phyloP scores from a whole-genome alignment of 73 alveolate species.

The Paramecium caudatum region DNA sequence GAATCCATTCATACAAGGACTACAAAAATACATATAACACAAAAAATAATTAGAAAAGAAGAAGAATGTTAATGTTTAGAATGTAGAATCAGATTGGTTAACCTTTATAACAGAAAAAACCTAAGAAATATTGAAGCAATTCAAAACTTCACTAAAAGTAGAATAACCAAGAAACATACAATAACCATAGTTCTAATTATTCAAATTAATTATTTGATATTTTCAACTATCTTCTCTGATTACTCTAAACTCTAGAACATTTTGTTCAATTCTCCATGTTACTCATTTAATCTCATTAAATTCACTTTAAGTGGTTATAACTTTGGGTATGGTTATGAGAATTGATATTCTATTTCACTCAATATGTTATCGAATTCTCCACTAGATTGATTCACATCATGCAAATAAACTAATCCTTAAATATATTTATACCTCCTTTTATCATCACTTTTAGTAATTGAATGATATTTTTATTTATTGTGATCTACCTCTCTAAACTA shows the following conservation, averaged over 20 bases:
- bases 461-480: conserved; percentile 3
- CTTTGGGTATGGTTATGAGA: neutral
- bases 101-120: conserved; percentile 1
- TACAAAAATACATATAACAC: neutral
- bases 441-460: neutral
- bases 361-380: conserved; percentile 4
- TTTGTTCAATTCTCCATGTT: conserved; percentile 25
- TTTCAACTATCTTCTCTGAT: conserved; percentile 24
- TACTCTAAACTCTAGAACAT: conserved; percentile 32
- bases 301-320: neutral
- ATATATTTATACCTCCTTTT: neutral
- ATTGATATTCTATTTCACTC: neutral
- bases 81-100: neutral
- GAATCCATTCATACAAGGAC: conserved; percentile 59
- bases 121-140: conserved; percentile 12
- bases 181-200: conserved; percentile 3
- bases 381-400: neutral
- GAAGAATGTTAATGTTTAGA: neutral
- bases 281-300: neutral
- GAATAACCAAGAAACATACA: conserved; percentile 20
- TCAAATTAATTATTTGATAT: conserved; percentile 42
- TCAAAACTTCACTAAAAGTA: neutral
- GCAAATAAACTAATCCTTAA: neutral
- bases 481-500: conserved; percentile 23
- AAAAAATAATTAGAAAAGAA: conserved; percentile 30